Percentiles rank a stretch among this genome's conserved stretches.
Evolutionary conservation across 192 early-diverging fungal genomes (phyloP).

Genomic region (Radiomyces spectabilis): DNA sequence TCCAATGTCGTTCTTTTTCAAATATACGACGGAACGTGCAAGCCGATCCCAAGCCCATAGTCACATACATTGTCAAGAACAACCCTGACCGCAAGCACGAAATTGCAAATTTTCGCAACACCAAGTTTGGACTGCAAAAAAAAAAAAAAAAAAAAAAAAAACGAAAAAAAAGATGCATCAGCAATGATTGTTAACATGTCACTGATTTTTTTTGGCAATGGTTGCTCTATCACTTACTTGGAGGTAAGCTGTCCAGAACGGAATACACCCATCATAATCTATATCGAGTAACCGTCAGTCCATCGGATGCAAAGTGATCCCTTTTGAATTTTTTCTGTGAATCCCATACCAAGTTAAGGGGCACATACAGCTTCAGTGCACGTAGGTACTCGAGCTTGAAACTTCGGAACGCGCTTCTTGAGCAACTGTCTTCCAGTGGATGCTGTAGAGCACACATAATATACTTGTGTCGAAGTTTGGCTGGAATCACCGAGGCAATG

Average conservation of each 20-base stretch:
- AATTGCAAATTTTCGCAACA: conserved; percentile 36
- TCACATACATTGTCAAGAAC: conserved; percentile 51
- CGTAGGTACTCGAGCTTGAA: conserved; percentile 41
- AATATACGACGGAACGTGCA: conserved; percentile 45
- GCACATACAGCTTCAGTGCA: conserved; percentile 51
- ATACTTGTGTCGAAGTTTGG: conserved; percentile 39
- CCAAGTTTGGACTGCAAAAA: conserved; percentile 25
- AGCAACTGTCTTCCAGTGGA: conserved; percentile 46
- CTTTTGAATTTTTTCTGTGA: not conserved
- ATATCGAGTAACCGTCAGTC: not conserved
- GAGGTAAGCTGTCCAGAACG: conserved; percentile 12
- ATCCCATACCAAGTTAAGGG: conserved; percentile 48
- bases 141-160: not conserved
- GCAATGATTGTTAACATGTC: not conserved
- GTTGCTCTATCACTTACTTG: conserved; percentile 12
- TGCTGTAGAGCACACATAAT: conserved; percentile 56
- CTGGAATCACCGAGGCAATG: conserved; percentile 35
- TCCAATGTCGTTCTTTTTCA: conserved; percentile 34
- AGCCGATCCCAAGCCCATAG: conserved; percentile 37
- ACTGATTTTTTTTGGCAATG: not conserved
- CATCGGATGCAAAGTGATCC: too few species aligned
- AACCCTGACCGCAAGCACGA: conserved; percentile 50
- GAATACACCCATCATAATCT: conserved; percentile 42
- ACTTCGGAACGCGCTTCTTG: conserved; percentile 26
- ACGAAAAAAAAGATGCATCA: not conserved